These are phyloP conservation scores for Phytophthora melonis DNA, from an alignment of 352 stramenopile species.

Conservation along the genomic window DNA sequence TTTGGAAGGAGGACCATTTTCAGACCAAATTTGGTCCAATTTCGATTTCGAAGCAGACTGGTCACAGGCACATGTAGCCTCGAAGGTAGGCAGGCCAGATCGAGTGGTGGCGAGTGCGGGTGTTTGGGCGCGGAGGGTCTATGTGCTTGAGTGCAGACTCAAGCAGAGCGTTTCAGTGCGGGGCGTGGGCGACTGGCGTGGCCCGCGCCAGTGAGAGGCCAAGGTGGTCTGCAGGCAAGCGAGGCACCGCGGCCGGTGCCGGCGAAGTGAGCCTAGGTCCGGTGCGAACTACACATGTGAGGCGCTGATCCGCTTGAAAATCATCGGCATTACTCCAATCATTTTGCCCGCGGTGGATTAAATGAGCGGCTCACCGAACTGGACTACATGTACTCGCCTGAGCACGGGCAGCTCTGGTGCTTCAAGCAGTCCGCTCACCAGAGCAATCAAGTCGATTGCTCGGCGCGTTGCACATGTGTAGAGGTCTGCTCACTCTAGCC, in stretches of 20 bases:
- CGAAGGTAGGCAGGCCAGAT: neutral
- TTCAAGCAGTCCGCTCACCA: constrained; percentile 3
- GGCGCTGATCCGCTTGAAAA: constrained; percentile 4
- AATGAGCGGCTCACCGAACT: neutral
- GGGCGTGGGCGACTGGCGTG: constrained; percentile 10
- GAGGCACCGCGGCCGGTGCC: constrained; percentile 14
- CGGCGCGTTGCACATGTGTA: too few relatives aligned
- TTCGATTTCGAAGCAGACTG: too few relatives aligned
- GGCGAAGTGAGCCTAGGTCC: constrained; percentile 8
- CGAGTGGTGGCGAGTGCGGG: constrained; percentile 13
- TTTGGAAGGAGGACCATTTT: too few relatives aligned
- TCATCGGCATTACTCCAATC: neutral
- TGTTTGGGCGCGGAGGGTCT: constrained; percentile 25
- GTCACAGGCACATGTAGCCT: too few relatives aligned
- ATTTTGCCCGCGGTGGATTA: neutral
- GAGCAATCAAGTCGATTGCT: too few relatives aligned
- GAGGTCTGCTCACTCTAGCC: too few relatives aligned
- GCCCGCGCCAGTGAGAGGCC: constrained; percentile 19
- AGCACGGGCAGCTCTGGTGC: neutral
- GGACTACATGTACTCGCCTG: neutral
- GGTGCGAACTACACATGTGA: neutral
- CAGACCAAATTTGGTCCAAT: too few relatives aligned
- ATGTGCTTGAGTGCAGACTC: constrained; percentile 20
- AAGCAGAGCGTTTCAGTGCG: constrained; percentile 3
- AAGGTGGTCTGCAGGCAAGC: neutral